Evolutionary conservation across 345 rosid species (phyloP).

Genomic region (Hibiscus mutabilis): DNA sequence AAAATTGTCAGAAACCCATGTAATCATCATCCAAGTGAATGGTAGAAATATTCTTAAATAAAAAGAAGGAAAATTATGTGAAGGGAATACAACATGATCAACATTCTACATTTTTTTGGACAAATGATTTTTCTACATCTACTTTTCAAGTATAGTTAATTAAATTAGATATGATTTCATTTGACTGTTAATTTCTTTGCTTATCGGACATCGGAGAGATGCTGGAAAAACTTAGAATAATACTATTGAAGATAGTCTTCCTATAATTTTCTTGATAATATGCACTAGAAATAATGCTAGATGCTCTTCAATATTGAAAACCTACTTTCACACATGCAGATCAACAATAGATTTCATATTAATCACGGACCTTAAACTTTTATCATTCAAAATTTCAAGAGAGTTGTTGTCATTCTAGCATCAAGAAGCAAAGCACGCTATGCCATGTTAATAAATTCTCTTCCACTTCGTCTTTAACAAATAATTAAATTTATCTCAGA

Average conservation of each 20-base stretch:
- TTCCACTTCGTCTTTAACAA: neutral
- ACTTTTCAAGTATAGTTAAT: no score
- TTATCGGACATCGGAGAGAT: neutral
- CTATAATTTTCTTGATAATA: neutral
- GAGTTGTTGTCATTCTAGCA: neutral
- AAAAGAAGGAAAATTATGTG: no score
- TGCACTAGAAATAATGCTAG: neutral
- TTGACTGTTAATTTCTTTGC: neutral
- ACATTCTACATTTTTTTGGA: neutral
- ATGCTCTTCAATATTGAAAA: neutral
- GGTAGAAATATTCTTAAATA: no score
- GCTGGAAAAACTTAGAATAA: neutral
- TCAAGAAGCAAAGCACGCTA: neutral
- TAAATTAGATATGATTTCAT: no score
- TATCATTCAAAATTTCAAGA: neutral
- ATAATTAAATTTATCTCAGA: neutral
- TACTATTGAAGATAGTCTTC: neutral
- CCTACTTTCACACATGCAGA: neutral
- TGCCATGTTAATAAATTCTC: neutral
- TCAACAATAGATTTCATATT: neutral
- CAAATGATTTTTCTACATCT: no score
- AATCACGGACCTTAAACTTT: neutral
- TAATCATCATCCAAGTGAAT: no score
- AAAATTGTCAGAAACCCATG: neutral
- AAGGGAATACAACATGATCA: neutral